Base-by-base conservation (phyloP, 1,284 basidiomycete genomes). In the Naganishia cerealis region DNA sequence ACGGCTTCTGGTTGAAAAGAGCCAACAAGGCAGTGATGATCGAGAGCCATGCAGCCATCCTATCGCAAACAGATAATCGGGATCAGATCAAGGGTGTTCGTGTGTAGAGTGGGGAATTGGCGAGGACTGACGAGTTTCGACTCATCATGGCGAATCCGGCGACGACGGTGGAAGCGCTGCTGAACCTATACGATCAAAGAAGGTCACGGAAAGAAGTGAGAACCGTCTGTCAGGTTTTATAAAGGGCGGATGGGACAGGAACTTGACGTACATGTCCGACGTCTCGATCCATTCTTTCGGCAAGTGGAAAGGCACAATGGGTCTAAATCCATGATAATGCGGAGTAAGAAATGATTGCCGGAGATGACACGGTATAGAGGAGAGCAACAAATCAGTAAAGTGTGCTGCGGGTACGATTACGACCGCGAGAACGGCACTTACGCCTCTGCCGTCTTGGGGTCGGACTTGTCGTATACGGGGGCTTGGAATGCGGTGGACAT, bases 401-500 rank as follows among this genome's bases (percentile, higher is more conserved):
- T 33, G 6, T 33, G 29, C 29, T 33, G 29, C 29, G 29, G 29
- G 29, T 6, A 33, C 29, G 29, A 33, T 33, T 33, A 36, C 9
- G 33, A 16, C 18, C 40, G 29, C 29, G 29, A 24, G 53, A 38
- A 18, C 13, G 29, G 10, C n/a, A 62, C 68, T 61, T 33, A 69
- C 69, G 69, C 57, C 16, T 70, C 69, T 10, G 58, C 65, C 26
- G 69, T 59, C n/a, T 62, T 58, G 5, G 69, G 69, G 46, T 70
- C 69, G n/a, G 69, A 70, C 52, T 70, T 70, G 54, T 70, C 69
- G 69, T 62, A 70, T 24, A 67, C 53, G 21, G 69, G 69, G 3
- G 63, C 43, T 39, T 38, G 53, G 57, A 56, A 29, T 13, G 57
- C 8, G 15, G 63, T 42, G 15, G 63, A 40, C 57, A 62, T 61